Evolutionary conservation across 208 protist genomes (phyloP).

Genomic region (Phytomonas serpens): DNA sequence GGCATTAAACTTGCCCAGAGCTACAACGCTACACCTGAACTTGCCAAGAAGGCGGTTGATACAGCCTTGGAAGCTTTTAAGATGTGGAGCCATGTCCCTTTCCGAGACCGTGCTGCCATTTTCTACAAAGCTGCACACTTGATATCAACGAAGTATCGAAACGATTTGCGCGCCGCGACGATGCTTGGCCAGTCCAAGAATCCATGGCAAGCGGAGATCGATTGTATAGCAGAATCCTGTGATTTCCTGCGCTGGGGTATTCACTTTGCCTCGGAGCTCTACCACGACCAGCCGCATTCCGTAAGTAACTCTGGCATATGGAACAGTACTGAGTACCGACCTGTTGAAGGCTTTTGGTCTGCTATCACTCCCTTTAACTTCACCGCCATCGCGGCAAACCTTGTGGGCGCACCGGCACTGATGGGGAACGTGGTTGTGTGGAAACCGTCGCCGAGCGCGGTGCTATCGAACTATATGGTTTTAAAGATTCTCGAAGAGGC

Average conservation of each 20-base stretch:
- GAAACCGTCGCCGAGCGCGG: conserved; percentile 92
- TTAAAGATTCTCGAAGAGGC: conserved; percentile 93
- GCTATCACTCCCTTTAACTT: conserved; percentile 98
- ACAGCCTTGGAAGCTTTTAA: conserved; percentile 61
- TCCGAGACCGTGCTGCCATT: conserved; percentile 88
- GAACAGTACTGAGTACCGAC: conserved; percentile 94
- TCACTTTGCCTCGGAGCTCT: conserved; percentile 92
- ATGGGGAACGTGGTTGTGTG: conserved; percentile 96
- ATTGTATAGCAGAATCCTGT: conserved; percentile 90
- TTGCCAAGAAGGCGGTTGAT: conserved; percentile 89
- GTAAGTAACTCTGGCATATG: conserved; percentile 68
- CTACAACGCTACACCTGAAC: conserved; percentile 80
- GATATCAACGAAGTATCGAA: conserved; percentile 78
- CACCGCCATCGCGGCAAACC: conserved; percentile 96
- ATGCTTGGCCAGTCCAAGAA: conserved; percentile 97
- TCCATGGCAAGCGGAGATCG: conserved; percentile 97
- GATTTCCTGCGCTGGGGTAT: conserved; percentile 96
- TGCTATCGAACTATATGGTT: conserved; percentile 92
- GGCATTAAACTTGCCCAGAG: conserved; percentile 52
- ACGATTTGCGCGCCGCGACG: conserved; percentile 87
- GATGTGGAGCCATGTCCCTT: conserved; percentile 73
- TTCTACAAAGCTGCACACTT: conserved; percentile 93
- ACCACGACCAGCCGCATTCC: conserved; percentile 82
- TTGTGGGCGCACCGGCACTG: conserved; percentile 91
- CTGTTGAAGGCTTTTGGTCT: conserved; percentile 95